These are phyloP conservation scores for Cephaloascus albidus DNA, from an alignment of 805 yeast genomes.

Conservation along the genomic window DNA sequence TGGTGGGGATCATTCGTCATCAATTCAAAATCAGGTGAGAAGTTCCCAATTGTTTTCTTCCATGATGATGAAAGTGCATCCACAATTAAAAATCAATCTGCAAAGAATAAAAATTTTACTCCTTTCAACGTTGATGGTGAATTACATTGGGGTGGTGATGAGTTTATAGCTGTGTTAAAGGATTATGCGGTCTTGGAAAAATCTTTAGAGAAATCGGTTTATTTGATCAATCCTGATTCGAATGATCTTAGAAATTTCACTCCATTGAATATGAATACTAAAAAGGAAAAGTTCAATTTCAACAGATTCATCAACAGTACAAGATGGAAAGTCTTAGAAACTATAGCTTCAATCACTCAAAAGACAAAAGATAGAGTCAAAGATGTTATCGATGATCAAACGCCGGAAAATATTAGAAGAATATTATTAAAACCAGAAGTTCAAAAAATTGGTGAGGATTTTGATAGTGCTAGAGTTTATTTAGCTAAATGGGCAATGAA, in stretches of 20 bases:
- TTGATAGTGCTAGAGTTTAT: conserved; percentile 86
- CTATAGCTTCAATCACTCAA: conserved; percentile 69
- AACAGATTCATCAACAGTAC: conserved; percentile 52
- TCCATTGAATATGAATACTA: conserved; percentile 24
- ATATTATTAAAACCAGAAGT: conserved; percentile 74
- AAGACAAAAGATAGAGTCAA: conserved; percentile 43
- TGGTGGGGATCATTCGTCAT: conserved; percentile 87
- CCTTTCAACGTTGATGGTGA: conserved; percentile 52
- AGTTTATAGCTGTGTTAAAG: conserved; percentile 50
- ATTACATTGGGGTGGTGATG: conserved; percentile 88
- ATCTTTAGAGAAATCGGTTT: conserved; percentile 65
- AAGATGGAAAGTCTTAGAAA: conserved; percentile 80
- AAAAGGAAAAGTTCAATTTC: conserved; percentile 18
- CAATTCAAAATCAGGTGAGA: conserved; percentile 56
- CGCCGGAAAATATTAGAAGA: conserved; percentile 51
- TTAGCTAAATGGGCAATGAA: conserved; percentile 95
- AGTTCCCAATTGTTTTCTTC: conserved; percentile 79
- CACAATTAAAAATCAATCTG: conserved; percentile 51
- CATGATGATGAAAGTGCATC: conserved; percentile 86
- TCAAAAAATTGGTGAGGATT: conserved; percentile 72
- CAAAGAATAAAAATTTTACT: conserved; percentile 57
- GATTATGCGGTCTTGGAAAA: conserved; percentile 52
- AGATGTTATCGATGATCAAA: conserved; percentile 52
- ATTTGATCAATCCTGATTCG: conserved; percentile 69
- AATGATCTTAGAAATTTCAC: conserved; percentile 54